Conservation (phyloP, 306 rosid species). For the Benincasa hispida region DNA sequence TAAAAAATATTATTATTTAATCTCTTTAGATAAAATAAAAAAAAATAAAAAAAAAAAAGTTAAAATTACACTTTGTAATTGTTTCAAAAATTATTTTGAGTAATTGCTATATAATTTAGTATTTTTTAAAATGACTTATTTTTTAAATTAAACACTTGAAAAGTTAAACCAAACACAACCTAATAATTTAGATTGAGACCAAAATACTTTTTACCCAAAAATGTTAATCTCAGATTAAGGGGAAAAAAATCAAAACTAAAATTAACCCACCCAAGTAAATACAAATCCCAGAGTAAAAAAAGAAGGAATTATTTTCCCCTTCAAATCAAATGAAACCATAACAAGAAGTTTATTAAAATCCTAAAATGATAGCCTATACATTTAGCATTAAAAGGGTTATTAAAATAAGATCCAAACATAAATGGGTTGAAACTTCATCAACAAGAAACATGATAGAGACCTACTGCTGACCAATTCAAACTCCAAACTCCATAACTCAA, state of each 20-base stretch:
- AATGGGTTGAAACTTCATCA: neutral
- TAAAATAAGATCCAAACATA: neutral
- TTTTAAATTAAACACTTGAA: too few relatives aligned
- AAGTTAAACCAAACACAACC: too few relatives aligned
- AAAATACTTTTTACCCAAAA: neutral
- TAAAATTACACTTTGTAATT: too few relatives aligned
- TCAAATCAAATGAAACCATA: neutral
- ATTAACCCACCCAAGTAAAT: neutral
- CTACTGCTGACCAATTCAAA: slow-evolving; percentile 16
- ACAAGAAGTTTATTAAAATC: neutral
- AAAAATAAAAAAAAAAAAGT: too few relatives aligned
- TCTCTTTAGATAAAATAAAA: too few relatives aligned
- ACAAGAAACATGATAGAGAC: slow-evolving; percentile 7
- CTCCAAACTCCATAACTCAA: neutral
- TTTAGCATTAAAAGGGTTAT: neutral
- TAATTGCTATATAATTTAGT: too few relatives aligned
- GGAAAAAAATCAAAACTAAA: neutral
- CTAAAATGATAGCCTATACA: neutral
- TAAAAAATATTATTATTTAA: too few relatives aligned
- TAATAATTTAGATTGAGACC: too few relatives aligned
- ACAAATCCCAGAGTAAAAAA: neutral
- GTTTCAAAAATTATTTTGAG: too few relatives aligned
- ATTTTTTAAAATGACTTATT: too few relatives aligned
- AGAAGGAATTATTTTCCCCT: neutral
- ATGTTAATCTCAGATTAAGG: neutral